Evolutionary conservation across 768 basidiomycete species (phyloP).

Genomic region (Lentinus brumalis): DNA sequence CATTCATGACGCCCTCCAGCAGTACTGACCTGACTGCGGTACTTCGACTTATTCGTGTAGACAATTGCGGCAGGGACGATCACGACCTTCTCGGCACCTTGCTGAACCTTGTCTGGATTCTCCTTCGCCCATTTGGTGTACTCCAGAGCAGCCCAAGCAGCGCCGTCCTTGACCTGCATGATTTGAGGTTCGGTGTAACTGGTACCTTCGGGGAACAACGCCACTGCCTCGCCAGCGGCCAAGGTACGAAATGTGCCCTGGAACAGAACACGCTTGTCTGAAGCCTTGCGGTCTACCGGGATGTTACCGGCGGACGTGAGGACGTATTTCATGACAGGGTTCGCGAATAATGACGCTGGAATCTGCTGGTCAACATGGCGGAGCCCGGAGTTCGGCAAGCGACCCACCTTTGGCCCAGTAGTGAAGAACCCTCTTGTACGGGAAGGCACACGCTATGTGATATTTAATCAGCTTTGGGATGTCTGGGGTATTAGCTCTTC

Average conservation of each 20-base stretch:
- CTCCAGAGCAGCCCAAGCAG: constrained; percentile 93
- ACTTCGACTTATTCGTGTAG: constrained; percentile 96
- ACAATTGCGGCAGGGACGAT: constrained; percentile 88
- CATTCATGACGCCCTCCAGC: not conserved
- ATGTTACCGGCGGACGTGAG: constrained; percentile 94
- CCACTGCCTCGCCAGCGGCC: constrained; percentile 78
- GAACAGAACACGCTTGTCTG: constrained; percentile 88
- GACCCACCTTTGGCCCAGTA: constrained; percentile 89
- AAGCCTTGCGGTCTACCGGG: constrained; percentile 92
- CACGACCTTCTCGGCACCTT: constrained; percentile 49
- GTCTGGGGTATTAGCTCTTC: too few relatives aligned
- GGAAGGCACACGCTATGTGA: constrained; percentile 68
- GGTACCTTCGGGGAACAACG: constrained; percentile 92
- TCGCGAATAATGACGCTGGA: constrained; percentile 74
- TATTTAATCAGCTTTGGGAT: not conserved
- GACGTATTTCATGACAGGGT: constrained; percentile 73
- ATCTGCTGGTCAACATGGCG: not conserved
- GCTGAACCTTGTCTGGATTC: constrained; percentile 42
- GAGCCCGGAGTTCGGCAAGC: constrained; percentile 14
- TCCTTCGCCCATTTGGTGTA: constrained; percentile 79
- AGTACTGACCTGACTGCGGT: constrained; percentile 77
- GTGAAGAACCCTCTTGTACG: constrained; percentile 78
- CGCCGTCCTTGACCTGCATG: constrained; percentile 92
- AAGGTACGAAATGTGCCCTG: constrained; percentile 88
- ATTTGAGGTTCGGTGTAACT: constrained; percentile 93